Percentiles rank a stretch among this genome's conserved stretches.
These are phyloP conservation scores for Barnettozyma californica DNA, from an alignment of 805 yeast species.

Conservation along the genomic window DNA sequence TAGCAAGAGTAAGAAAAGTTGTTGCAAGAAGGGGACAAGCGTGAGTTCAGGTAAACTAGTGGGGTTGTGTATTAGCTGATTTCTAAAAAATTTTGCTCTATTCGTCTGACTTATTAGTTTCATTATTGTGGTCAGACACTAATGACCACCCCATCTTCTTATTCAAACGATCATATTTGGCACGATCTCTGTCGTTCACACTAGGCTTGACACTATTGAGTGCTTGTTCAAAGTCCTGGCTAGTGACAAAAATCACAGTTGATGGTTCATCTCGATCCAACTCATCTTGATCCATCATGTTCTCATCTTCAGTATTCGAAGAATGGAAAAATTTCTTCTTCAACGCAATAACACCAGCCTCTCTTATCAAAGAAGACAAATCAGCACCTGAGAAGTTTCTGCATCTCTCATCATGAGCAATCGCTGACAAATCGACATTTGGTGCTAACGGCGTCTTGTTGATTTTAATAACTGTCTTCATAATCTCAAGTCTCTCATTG, in stretches of 20 bases:
- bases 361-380: constrained; percentile 83
- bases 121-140: constrained; percentile 28
- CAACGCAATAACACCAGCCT: constrained; percentile 87
- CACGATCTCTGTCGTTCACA: constrained; percentile 80
- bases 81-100: constrained; percentile 7
- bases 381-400: constrained; percentile 95
- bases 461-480: constrained; percentile 65
- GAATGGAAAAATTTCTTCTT: constrained; percentile 65
- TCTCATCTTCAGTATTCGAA: constrained; percentile 36
- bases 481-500: constrained; percentile 74
- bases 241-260: constrained; percentile 48
- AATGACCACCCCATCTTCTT: constrained; percentile 71
- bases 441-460: constrained; percentile 70
- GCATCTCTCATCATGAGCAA: constrained; percentile 77
- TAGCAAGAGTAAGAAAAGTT: constrained; percentile 54
- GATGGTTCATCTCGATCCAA: constrained; percentile 30
- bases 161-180: constrained; percentile 68
- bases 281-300: constrained; percentile 37
- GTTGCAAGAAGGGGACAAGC: constrained; percentile 42
- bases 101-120: constrained; percentile 6
- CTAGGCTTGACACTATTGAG: constrained; percentile 77
- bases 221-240: constrained; percentile 66
- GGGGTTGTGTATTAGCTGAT: background rate
- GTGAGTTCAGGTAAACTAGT: background rate
- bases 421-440: constrained; percentile 51